Evolutionary conservation across 2,329 filamentous ascomycete species (phyloP), one percentile per base, ranked within the genome.

Genomic region (Leptographium radiaticola): DNA sequence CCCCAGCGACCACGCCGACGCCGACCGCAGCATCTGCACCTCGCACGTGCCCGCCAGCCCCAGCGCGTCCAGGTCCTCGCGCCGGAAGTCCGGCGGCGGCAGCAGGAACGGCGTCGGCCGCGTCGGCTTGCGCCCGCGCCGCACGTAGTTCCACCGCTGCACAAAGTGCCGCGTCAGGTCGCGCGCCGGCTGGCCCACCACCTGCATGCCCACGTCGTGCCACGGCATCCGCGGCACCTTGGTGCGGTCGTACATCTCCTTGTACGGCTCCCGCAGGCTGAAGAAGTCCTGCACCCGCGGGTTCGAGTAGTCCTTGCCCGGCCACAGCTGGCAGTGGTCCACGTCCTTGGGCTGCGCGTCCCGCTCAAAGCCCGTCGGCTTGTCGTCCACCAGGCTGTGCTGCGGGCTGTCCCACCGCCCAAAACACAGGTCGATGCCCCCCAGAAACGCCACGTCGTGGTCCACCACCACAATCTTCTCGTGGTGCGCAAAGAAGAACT

Each of bases 401-500:
- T 95, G 88, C 12, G 93, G 91, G 47, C 89, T 95, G 66, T 97
- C 93, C 93, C 93, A 98, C 62, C 93, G 81, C 48, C 93, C 93
- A 67, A 97, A 96, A 69, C 93, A 98, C 25, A 98, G 75, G 71
- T 98, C 93, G 58, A 98, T 88, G 39, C 93, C 93, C 56, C 93
- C 93, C 49, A 95, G 84, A 66, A 98, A 97, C 12, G 91, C 93
- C 50, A 97, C 83, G 53, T 91, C 93, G 64, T 97, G 93, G 65
- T 98, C 93, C 18, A 98, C 87, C 43, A 98, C 83, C 63, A 89
- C 91, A n/a, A 98, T 79, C 70, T 98, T 98, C 67, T 98, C 93
- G 69, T 98, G 93, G 65, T 98, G 93, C 1, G 93, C 93, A 76
- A 94, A 98, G 74, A 98, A 98, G 72, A 98, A 98, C 47, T 95